Evolutionary conservation across 1,284 basidiomycete genomes (phyloP).

Genomic region (Trametes polyzona): DNA sequence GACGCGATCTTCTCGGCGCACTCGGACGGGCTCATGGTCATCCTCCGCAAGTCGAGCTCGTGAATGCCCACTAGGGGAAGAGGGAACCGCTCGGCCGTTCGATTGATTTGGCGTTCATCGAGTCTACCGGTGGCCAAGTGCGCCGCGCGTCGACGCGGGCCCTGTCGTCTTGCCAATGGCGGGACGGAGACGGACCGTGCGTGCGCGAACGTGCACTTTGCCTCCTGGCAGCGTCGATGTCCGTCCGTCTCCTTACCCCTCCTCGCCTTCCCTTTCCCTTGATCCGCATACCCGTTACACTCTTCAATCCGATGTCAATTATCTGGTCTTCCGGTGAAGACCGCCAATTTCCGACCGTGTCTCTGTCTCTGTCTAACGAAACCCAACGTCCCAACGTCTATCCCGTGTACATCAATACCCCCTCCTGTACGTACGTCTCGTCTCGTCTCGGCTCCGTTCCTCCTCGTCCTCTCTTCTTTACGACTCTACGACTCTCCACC

Average conservation of each 20-base stretch:
- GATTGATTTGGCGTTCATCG: no score
- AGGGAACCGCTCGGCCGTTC: no score
- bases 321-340: no score
- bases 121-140: neutral
- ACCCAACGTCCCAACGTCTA: neutral
- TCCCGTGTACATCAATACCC: constrained; percentile 1
- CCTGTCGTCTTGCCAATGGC: no score
- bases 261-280: no score
- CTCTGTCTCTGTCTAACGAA: neutral
- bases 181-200: no score
- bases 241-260: neutral
- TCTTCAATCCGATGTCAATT: no score
- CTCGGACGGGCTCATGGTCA: constrained; percentile 79
- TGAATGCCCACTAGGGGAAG: constrained; percentile 2
- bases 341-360: neutral
- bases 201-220: constrained; percentile 4
- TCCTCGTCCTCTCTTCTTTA: neutral
- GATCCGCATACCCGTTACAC: no score
- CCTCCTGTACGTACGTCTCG: neutral
- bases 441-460: neutral
- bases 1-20: constrained; percentile 83
- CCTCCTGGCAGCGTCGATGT: neutral
- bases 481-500: neutral
- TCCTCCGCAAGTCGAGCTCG: constrained; percentile 49
- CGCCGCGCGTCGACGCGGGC: neutral